Percentiles rank a stretch among this genome's conserved stretches.
phyloP scores from a whole-genome alignment of 2,329 filamentous ascomycete genomes.

The Calonectria pseudoturangicola region DNA sequence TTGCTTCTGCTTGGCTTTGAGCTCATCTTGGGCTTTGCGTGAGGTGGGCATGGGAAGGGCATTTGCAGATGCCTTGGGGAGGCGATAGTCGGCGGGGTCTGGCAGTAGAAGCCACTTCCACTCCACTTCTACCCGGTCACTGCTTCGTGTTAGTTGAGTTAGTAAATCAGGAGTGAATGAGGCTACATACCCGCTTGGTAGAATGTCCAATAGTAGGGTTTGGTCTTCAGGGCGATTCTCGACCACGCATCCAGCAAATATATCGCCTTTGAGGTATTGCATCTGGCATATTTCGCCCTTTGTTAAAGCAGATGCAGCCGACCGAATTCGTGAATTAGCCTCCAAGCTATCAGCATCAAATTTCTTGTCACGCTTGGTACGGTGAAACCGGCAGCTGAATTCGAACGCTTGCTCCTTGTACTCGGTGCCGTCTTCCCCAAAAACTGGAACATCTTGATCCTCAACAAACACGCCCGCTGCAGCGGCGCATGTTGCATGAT shows the following conservation, averaged over 20 bases:
- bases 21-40: constrained; percentile 77
- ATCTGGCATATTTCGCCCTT: constrained; percentile 88
- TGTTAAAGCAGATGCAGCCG: constrained; percentile 81
- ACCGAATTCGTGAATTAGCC: constrained; percentile 79
- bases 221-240: constrained; percentile 88
- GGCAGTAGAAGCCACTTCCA: constrained; percentile 90
- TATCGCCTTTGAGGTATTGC: constrained; percentile 88
- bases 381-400: constrained; percentile 95
- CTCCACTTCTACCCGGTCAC: constrained; percentile 85
- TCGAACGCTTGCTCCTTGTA: constrained; percentile 95
- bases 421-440: constrained; percentile 91
- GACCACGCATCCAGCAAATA: constrained; percentile 91
- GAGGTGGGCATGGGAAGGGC: constrained; percentile 82
- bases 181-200: constrained; percentile 85
- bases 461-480: constrained; percentile 95
- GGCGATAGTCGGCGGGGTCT: constrained; percentile 80
- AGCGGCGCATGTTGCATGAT: constrained; percentile 95
- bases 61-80: constrained; percentile 84
- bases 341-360: constrained; percentile 82
- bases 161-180: neutral
- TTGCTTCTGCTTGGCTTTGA: constrained; percentile 78
- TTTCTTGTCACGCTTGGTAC: constrained; percentile 89
- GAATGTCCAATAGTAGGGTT: constrained; percentile 85
- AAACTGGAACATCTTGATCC: constrained; percentile 88
- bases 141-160: constrained; percentile 66